Evolutionary conservation across 1,284 basidiomycete species (phyloP), one percentile per base, ranked within the genome.

Genomic region (Athelia sp.): DNA sequence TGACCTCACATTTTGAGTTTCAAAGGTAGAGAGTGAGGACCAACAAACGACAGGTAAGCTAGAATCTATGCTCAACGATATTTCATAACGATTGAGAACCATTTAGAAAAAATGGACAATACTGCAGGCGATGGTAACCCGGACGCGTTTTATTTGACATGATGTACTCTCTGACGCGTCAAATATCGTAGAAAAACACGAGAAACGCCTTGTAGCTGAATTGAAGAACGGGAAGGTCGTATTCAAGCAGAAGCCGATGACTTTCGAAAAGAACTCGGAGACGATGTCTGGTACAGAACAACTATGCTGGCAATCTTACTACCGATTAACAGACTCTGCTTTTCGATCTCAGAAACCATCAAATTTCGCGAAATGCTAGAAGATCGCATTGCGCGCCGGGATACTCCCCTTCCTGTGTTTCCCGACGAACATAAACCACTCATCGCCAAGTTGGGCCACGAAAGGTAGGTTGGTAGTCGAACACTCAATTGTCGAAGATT

Each of bases 391-490:
- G 67, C 71, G 43, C 64, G 62, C 17, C 66, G 74, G 48, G 70
- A 74, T 23, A 59, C 70, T 13, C 75, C 80, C 35, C 62, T 93
- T 11, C 62, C 60, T 4, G 57, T 61, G 6, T 75, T 93, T 42
- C 84, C 90, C 0, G 74, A 82, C 3, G 80, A 85, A 50, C 76
- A 91, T 60, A 74, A 73, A 53, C 80, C 87, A 1, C 70, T 93
- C 18, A 79, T 94, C 57, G 89, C 82, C 1, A 92, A 92, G 63
- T 68, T 93, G 35, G 81, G 80, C 1, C 85, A 90, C 53, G 89
- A 92, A 68, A 91, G 89, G 89, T 88, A 52, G 44, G 71, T 54
- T 34, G 32, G n/a, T 31, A 34, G 42, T 6, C 10, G 29, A 47
- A 18, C 36, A 32, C 40, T 43, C 35, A 40, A 14, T 36, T n/a